Evolutionary conservation across 768 basidiomycete genomes (phyloP).

Genomic region (Amanita rubescens): DNA sequence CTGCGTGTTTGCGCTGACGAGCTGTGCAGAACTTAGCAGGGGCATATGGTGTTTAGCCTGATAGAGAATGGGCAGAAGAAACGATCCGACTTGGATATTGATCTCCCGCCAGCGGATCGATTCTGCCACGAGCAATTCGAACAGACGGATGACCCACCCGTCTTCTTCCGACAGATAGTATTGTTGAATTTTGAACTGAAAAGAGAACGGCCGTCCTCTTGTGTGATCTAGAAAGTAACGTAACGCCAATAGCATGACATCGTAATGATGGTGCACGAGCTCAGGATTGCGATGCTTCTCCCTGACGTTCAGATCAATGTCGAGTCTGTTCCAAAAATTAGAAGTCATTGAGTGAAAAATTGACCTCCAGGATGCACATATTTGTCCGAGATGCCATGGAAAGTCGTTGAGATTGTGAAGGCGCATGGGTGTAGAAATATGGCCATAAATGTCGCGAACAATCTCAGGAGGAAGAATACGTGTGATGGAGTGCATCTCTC

Average conservation of each 20-base stretch:
- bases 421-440: neutral
- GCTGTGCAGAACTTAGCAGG: neutral
- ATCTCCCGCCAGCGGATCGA: neutral
- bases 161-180: neutral
- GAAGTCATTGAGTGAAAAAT: neutral
- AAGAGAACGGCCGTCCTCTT: neutral
- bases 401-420: neutral
- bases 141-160: neutral
- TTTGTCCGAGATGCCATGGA: slow-evolving; percentile 5
- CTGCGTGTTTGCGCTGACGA: neutral
- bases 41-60: neutral
- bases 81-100: neutral
- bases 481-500: neutral
- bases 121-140: neutral
- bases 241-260: neutral
- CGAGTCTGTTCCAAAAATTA: slow-evolving; percentile 2
- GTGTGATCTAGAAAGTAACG: neutral
- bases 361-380: slow-evolving; percentile 3
- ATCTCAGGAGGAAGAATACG: neutral
- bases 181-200: neutral
- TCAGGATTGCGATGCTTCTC: neutral
- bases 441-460: neutral
- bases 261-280: neutral
- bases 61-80: neutral
- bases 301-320: neutral